Base-by-base conservation (phyloP, 2,329 filamentous ascomycete genomes). In the Chaetomiaceae sp. region DNA sequence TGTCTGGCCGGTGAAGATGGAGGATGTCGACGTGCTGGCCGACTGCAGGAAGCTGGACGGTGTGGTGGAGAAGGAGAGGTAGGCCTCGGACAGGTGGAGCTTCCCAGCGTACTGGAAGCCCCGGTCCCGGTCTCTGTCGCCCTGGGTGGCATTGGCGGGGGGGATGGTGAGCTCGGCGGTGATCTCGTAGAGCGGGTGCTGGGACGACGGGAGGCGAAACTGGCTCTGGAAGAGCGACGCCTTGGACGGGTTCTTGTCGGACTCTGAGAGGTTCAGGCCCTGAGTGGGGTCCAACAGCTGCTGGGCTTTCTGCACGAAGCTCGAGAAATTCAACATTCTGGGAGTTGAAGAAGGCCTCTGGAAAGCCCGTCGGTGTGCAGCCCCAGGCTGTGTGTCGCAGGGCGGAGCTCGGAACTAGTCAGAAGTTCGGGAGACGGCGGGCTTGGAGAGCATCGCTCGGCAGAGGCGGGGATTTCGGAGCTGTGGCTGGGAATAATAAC, bases 171-270 rank as follows among this genome's bases (percentile, higher is more conserved):
- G 83, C 76, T 99, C 94, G 66, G 94, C 91, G 57, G 88, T 91
- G 73, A 99, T 96, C 76, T 99, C 94, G 74, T 95, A 91, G 54
- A 97, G 81, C 52, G 94, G 94, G 59, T 88, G 91, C 73, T 99
- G 92, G 36, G 89, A 87, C 66, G 90, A 84, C 42, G 94, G 94
- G 31, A 99, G 86, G 61, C 94, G 89, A 76, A 99, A 99, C 73
- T 99, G 94, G 70, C 88, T 87, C 74, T 94, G 91, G 75, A 97
- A 99, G 55, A 97, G 83, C 47, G 88, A 87, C 52, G 91, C 85
- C 75, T 96, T 97, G 67, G 91, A 92, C 46, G 91, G 91, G 68
- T 89, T 87, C 59, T 82, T 82, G 71, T 94, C 89, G 55, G 86
- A 83, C 65, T 84, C 81, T 62, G 85, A 83, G 55, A 89, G 79